Percentiles rank a stretch among this genome's conserved stretches.
phyloP scores from a whole-genome alignment of 345 rosid genomes.

The Aquilaria malaccensis region DNA sequence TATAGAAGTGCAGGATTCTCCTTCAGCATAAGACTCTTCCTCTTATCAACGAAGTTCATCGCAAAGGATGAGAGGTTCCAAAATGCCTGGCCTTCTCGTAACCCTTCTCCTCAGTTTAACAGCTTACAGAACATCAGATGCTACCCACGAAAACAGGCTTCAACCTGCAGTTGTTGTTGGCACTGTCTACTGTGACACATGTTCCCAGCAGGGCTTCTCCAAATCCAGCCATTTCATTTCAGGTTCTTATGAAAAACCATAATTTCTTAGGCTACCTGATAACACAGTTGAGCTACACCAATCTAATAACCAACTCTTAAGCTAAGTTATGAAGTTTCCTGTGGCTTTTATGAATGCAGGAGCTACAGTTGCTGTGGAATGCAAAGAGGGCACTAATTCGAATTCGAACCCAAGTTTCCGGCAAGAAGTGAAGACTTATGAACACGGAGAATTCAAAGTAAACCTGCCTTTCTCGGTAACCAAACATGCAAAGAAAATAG shows the following conservation, averaged over 20 bases:
- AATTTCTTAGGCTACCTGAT: too few relatives aligned
- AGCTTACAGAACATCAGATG: constrained; percentile 19
- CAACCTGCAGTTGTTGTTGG: constrained; percentile 70
- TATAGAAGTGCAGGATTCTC: not conserved
- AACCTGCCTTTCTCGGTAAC: constrained; percentile 55
- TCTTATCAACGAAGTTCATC: not conserved
- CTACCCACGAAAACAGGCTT: constrained; percentile 24
- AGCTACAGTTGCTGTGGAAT: constrained; percentile 72
- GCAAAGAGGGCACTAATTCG: constrained; percentile 29
- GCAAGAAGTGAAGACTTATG: constrained; percentile 58
- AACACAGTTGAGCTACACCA: too few relatives aligned
- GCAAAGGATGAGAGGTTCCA: not conserved
- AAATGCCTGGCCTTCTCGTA: constrained; percentile 33
- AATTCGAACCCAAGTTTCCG: constrained; percentile 34
- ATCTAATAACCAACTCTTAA: too few relatives aligned
- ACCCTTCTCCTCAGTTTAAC: constrained; percentile 21
- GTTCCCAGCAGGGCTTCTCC: constrained; percentile 52
- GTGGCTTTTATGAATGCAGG: constrained; percentile 32
- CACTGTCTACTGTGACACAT: constrained; percentile 85
- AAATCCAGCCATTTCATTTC: constrained; percentile 63
- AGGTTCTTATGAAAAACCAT: constrained; percentile 28
- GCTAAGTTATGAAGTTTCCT: not conserved
- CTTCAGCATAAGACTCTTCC: not conserved
- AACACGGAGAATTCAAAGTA: constrained; percentile 62
- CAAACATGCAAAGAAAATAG: constrained; percentile 58